Percentiles rank a stretch among this genome's conserved stretches.
These are phyloP conservation scores for Sporothrix luriei DNA, from an alignment of 2,329 filamentous ascomycete genomes.

Conservation along the genomic window DNA sequence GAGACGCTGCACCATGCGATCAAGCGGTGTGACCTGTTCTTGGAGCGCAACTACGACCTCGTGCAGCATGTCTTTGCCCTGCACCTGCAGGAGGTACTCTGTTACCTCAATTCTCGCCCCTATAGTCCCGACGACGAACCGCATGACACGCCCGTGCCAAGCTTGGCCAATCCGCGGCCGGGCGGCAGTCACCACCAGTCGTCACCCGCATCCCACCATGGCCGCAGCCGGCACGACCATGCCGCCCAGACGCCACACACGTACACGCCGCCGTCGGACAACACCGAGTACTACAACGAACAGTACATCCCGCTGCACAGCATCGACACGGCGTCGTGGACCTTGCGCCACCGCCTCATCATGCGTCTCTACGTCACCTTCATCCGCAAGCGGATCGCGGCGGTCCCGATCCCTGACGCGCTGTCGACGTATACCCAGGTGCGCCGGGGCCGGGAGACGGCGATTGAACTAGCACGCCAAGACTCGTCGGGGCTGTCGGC, in stretches of 20 bases:
- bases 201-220: not conserved
- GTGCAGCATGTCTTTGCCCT: constrained; percentile 52
- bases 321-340: constrained; percentile 51
- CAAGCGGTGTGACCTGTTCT: constrained; percentile 47
- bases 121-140: constrained; percentile 39
- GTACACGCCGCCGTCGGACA: constrained; percentile 20
- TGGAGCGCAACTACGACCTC: constrained; percentile 43
- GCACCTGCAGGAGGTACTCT: constrained; percentile 54
- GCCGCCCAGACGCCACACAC: not conserved
- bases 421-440: constrained; percentile 27
- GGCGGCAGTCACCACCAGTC: not conserved
- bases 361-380: constrained; percentile 56
- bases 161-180: not conserved
- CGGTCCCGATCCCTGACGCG: constrained; percentile 34
- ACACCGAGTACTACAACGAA: constrained; percentile 28
- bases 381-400: constrained; percentile 47
- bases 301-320: constrained; percentile 45
- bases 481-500: constrained; percentile 18
- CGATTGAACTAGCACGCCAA: not conserved
- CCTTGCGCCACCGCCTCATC: constrained; percentile 54
- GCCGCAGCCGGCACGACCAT: constrained; percentile 32
- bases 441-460: not conserved
- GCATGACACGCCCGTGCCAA: not conserved
- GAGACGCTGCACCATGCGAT: constrained; percentile 50
- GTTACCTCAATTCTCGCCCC: constrained; percentile 48